Evolutionary conservation across 2,329 filamentous ascomycete species (phyloP), one percentile per base, ranked within the genome.

Genomic region (Daldinia sp.): DNA sequence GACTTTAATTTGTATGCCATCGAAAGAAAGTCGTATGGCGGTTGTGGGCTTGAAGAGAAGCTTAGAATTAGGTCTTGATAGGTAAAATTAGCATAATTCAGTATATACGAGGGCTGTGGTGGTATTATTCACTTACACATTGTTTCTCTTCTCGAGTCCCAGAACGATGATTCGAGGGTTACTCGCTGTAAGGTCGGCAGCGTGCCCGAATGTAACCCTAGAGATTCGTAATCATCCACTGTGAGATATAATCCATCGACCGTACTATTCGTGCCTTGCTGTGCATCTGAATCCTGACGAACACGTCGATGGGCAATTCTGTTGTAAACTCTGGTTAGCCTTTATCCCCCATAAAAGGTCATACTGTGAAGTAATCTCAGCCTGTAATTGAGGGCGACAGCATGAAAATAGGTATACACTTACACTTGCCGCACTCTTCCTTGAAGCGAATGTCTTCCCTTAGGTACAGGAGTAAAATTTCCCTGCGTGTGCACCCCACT

Each of bases 1-100:
- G 74, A 75, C 7, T 73, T 68, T 32, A 82, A 68, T 55, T 77
- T 74, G 68, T 82, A 81, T 3, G 78, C 77, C 78, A 82, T 79
- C 39, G 79, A 81, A 8, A 82, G 71, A 63, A 82, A 82, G 68
- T 82, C 80, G 47, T 79, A 82, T 0, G 80, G 80, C 0, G 80
- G 79, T 41, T 76, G 77, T 19, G 80, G 78, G 54, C 79, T 77
- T 19, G 75, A 75, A 3, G 80, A 80, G 65, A 82, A 82, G 30
- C 79, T 78, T 52, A 82, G 73, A 52, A 82, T 79, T 34, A 82
- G 68, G 63, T 78, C 78, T 79, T 45, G 21, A 55, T 17, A 19
- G 3, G 19, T 37, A n/a, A n/a, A n/a, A 49, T 71, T 61, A 68
- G 70, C 25, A 58, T 29, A 7, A 47, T 9, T 29, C 19, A 9